A percentile compares a stretch with the other conserved stretches of the same genome.
Conservation (phyloP, 805 yeast species). For the Wickerhamomyces queroliae region DNA sequence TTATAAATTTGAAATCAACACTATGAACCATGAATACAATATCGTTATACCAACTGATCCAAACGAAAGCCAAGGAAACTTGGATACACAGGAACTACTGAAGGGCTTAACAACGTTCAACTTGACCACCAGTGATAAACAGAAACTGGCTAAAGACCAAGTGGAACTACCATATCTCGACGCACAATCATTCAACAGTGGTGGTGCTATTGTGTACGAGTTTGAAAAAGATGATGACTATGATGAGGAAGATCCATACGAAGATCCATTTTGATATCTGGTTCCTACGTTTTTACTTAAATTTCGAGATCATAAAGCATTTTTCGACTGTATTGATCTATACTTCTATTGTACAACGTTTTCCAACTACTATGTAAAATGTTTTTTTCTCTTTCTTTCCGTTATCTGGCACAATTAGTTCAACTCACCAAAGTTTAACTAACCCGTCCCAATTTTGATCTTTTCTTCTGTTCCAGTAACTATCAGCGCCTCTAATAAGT, state of each 20-base stretch:
- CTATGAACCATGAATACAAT: constrained; percentile 36
- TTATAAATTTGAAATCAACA: constrained; percentile 49
- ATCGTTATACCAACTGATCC: constrained; percentile 20
- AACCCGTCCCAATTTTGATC: constrained; percentile 55
- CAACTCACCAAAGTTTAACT: constrained; percentile 54
- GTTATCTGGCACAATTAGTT: no score
- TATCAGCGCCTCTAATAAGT: constrained; percentile 46
- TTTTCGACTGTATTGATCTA: no score
- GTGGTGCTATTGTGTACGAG: constrained; percentile 95
- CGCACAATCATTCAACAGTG: constrained; percentile 74
- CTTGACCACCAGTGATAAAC: constrained; percentile 67
- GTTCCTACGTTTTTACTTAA: no score
- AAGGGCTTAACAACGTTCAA: constrained; percentile 85
- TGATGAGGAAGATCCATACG: constrained; percentile 97
- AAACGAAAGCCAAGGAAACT: constrained; percentile 17
- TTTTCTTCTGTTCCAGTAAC: constrained; percentile 80
- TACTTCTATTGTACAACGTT: no score
- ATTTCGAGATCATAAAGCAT: no score
- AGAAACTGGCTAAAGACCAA: constrained; percentile 70
- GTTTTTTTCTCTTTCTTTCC: no score
- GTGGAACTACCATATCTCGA: constrained; percentile 89
- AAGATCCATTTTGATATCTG: constrained; percentile 71
- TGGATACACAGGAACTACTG: constrained; percentile 49
- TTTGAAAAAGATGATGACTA: constrained; percentile 96
- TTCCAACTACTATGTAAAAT: no score